phyloP scores from a whole-genome alignment of 1,284 basidiomycete genomes.

The Trametes pubescens region DNA sequence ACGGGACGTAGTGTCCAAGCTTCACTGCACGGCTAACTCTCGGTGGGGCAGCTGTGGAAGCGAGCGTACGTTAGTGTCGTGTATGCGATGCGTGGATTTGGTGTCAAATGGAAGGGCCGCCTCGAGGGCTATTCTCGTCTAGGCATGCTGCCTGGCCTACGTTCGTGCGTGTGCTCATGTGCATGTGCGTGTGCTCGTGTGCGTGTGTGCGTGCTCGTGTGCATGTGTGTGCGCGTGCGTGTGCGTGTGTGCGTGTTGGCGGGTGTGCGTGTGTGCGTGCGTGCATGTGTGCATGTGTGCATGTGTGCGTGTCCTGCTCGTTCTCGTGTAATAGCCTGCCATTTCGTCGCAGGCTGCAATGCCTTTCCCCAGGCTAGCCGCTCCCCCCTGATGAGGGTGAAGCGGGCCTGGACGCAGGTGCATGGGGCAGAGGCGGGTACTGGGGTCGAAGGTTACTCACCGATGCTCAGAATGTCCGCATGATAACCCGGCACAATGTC shows the following conservation, averaged over 20 bases:
- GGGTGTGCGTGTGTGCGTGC: not conserved
- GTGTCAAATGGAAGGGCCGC: not conserved
- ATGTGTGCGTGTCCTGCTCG: not conserved
- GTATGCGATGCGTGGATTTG: not conserved
- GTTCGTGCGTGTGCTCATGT: not conserved
- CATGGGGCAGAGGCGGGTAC: not conserved
- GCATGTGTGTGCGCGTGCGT: not conserved
- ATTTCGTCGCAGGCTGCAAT: not conserved
- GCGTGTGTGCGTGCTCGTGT: not conserved
- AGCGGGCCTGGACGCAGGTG: not conserved
- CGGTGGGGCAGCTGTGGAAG: slow-evolving; percentile 1
- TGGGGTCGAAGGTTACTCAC: not conserved
- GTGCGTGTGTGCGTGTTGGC: not conserved
- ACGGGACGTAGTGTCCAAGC: slow-evolving; percentile 5
- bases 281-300: not conserved
- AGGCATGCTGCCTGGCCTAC: no score
- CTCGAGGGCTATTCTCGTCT: not conserved
- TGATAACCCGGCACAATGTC: slow-evolving; percentile 4
- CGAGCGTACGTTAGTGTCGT: not conserved
- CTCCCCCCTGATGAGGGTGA: not conserved
- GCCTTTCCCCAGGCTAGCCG: not conserved
- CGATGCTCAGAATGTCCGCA: not conserved
- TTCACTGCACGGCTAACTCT: not conserved
- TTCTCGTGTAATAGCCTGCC: not conserved
- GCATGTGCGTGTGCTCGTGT: not conserved